Evolutionary conservation across 305 asterid genomes (phyloP).

Genomic region (Solanum chacoense): DNA sequence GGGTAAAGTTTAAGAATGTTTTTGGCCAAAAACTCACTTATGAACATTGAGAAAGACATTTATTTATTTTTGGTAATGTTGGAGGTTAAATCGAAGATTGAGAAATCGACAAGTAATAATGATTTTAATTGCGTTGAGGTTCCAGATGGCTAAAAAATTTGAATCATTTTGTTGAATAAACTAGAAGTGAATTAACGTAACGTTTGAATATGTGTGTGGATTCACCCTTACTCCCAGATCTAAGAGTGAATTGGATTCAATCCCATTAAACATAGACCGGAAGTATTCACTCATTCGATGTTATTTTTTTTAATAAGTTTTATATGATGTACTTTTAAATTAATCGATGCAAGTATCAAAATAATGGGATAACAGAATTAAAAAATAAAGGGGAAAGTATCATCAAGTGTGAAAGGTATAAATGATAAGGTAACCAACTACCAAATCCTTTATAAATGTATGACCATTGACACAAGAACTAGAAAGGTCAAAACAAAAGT

Average conservation of each 20-base stretch:
- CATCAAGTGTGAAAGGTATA: background rate
- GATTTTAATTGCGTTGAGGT: background rate
- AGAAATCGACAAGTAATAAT: background rate
- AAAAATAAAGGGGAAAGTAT: background rate
- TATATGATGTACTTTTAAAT: background rate
- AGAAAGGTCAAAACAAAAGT: background rate
- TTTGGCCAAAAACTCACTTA: background rate
- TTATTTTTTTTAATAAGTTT: background rate
- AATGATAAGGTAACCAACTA: background rate
- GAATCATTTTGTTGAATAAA: background rate
- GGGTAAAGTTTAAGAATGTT: too few species aligned
- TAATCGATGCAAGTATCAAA: background rate
- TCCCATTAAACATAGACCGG: fast-evolving
- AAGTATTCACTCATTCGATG: fast-evolving
- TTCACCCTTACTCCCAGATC: fast-evolving
- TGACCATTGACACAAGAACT: background rate
- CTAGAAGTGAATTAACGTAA: background rate
- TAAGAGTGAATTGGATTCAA: background rate
- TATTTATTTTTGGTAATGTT: background rate
- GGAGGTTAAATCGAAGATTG: background rate
- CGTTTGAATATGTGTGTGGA: background rate
- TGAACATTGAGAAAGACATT: background rate
- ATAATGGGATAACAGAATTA: background rate
- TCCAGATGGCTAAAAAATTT: fast-evolving
- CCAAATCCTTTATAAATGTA: background rate